Evolutionary conservation across 768 basidiomycete genomes (phyloP), one percentile per base, ranked within the genome.

Genomic region (Lactarius quietus): DNA sequence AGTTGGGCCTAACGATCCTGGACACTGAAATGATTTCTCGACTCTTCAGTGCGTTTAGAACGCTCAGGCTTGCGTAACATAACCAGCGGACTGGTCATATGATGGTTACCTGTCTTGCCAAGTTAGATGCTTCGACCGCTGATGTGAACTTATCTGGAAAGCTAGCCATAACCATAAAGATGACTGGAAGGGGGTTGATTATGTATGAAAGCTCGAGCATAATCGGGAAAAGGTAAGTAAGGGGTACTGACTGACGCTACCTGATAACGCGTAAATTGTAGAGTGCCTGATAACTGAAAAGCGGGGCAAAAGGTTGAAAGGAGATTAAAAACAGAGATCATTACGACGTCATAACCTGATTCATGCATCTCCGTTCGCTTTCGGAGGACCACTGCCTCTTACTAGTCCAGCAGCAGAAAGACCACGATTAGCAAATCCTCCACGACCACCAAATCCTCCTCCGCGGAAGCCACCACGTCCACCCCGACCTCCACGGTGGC

Each of bases 401-500:
- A 76, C 86, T 68, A 93, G 76, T 4, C 91, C 91, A 18, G 89
- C 90, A 10, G 86, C 85, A 5, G 86, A 83, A 60, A 92, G 82
- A 15, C 84, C 84, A 65, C 89, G 79, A 15, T 84, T 81, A n/a
- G 83, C 86, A 70, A 80, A 92, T 3, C 83, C 84, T 3, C 83
- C 84, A 65, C 89, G 79, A 15, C 84, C 81, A n/a, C 83, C 86
- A 70, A 80, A 92, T 3, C 83, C 84, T 3, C 83, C 84, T 15
- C 82, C 77, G 7, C 79, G 71, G 23, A 81, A 78, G 14, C 82
- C 80, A 2, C 82, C 83, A 26, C 84, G 82, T 31, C 87, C 80
- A 3, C 83, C 82, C 3, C 88, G 81, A 18, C 84, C 80, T 26
- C 84, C 78, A 18, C 73, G 70, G 26, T 28, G 66, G 23, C 66